A percentile compares a stretch with the other conserved stretches of the same genome.
These are phyloP conservation scores for Multifurca ochricompacta DNA, from an alignment of 768 basidiomycete genomes.

Conservation along the genomic window DNA sequence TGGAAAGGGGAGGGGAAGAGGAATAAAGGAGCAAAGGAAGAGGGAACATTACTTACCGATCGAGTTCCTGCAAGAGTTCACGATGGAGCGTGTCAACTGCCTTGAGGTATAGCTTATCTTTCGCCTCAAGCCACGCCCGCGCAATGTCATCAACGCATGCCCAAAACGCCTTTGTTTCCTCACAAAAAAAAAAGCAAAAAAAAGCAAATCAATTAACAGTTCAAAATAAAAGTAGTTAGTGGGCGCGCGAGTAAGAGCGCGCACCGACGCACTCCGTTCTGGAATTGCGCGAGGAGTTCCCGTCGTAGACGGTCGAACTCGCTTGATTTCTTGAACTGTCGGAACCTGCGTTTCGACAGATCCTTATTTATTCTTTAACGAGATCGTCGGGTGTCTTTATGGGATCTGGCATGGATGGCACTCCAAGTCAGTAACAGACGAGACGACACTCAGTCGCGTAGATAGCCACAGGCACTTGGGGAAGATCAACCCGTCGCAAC, in stretches of 20 bases:
- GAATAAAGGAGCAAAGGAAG: neutral
- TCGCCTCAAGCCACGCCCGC: slow-evolving; percentile 40
- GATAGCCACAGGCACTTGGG: neutral
- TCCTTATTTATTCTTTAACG: slow-evolving; percentile 11
- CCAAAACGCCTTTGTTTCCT: slow-evolving; percentile 40
- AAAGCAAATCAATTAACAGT: neutral
- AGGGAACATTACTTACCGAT: slow-evolving; percentile 49
- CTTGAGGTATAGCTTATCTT: slow-evolving; percentile 41
- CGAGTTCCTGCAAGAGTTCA: slow-evolving; percentile 61
- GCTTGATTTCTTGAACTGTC: slow-evolving; percentile 61
- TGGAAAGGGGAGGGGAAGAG: neutral
- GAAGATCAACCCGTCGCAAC: neutral
- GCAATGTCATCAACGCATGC: slow-evolving; percentile 51
- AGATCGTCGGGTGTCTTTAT: slow-evolving; percentile 18
- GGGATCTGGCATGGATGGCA: slow-evolving; percentile 16
- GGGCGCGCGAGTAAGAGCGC: no score
- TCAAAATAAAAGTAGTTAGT: neutral
- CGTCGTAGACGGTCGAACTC: slow-evolving; percentile 64
- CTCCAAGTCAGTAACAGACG: no score
- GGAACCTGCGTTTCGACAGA: slow-evolving; percentile 32
- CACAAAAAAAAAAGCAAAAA: slow-evolving; percentile 11
- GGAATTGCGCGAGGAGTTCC: slow-evolving; percentile 53
- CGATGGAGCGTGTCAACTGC: slow-evolving; percentile 42
- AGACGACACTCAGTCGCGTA: neutral
- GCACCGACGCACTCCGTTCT: slow-evolving; percentile 51